Evolutionary conservation across 2,329 filamentous ascomycete species (phyloP).

Genomic region (Penicillium sp.): DNA sequence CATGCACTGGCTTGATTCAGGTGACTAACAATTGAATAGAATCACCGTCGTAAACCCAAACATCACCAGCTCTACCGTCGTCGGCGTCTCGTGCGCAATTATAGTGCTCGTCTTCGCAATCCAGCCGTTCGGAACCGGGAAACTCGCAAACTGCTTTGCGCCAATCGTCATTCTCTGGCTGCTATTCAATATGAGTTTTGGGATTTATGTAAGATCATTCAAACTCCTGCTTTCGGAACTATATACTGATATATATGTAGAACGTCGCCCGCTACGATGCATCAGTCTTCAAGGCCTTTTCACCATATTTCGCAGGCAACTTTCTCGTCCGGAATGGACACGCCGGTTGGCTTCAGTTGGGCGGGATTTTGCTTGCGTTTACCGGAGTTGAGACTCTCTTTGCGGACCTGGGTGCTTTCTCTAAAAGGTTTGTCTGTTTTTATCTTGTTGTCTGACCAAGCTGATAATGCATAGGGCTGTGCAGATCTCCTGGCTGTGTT

Average conservation of each 20-base stretch:
- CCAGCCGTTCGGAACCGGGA: constrained; percentile 53
- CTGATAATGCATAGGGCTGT: constrained; percentile 49
- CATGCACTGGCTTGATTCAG: not conserved
- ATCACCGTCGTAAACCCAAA: constrained; percentile 46
- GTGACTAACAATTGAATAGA: constrained; percentile 16
- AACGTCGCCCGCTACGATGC: constrained; percentile 47
- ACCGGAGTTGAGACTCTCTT: constrained; percentile 77
- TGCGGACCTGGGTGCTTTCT: constrained; percentile 73
- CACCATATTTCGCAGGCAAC: constrained; percentile 45
- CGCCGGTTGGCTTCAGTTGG: constrained; percentile 51
- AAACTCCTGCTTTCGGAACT: no score
- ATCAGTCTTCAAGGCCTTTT: constrained; percentile 51
- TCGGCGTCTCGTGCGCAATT: constrained; percentile 52
- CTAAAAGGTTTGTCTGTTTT: constrained; percentile 36
- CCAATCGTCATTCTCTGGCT: constrained; percentile 57
- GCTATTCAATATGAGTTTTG: constrained; percentile 49
- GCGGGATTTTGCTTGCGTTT: constrained; percentile 67
- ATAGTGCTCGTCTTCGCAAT: constrained; percentile 51
- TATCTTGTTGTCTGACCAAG: not conserved
- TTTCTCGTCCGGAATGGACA: constrained; percentile 50
- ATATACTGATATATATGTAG: constrained; percentile 18
- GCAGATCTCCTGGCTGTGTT: constrained; percentile 67
- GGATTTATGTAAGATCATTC: constrained; percentile 42
- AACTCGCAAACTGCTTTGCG: constrained; percentile 47
- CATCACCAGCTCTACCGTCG: constrained; percentile 45